Base-by-base conservation (phyloP, 2,329 filamentous ascomycete genomes). In the Fusarium nematophilum region DNA sequence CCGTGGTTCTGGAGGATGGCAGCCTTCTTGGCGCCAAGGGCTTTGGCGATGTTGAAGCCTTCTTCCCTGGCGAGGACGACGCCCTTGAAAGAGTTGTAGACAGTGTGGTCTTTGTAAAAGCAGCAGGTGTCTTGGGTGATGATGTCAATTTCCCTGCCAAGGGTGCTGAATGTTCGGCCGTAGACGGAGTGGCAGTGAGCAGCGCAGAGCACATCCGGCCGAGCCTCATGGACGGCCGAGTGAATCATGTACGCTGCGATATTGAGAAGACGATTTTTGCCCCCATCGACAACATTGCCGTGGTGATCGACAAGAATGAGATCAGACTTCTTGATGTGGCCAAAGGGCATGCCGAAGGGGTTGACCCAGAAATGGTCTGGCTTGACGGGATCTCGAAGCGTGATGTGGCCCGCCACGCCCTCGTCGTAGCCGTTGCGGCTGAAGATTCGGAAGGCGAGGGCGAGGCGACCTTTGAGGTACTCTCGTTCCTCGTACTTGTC, bases 1-100 rank as follows among this genome's bases (percentile, higher is more conserved):
- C 86, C 86, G 67, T 89, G 86, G 62, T 89, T 89, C 44, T 82
- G 73, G 33, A 89, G 71, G 18, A 89, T 84, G 62, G 84, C 74
- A 2, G 78, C 83, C 64, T 74, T 85, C 31, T 79, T 79, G 0
- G 77, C 71, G 0, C 86, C 86, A 2, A 89, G 70, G 0, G 85
- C 81, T 17, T 76, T 73, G 0, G 85, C 85, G 46, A 89, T 79
- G 13, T 78, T 75, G 29, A 78, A 67, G 0, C 85, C 85, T 71
- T 89, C 86, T 42, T 83, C 83, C 25, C 78, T 76, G 1, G 76
- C 80, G 21, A 88, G 78, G 1, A 88, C 86, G 3, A 88, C 79
- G 5, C 86, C 86, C 6, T 85, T 85, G 64, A 85, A 87, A 3
- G 83, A 78, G 9, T 77, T 64, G 62, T 88, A 87, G 1, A 87